Evolutionary conservation across 441 rosid species (phyloP).

Genomic region (Macaranga tanarius): DNA sequence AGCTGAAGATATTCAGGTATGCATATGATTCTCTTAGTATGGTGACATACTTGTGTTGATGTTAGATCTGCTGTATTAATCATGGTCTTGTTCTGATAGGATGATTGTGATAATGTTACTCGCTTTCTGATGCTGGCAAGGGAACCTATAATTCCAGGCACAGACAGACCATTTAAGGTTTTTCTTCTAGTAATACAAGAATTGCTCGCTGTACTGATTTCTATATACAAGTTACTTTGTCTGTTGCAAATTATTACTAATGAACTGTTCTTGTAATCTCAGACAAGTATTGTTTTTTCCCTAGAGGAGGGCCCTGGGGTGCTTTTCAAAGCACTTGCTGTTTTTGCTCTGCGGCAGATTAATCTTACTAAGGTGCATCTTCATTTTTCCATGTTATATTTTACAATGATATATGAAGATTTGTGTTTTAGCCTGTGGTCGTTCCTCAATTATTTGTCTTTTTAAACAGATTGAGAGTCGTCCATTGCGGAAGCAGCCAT

Average conservation of each 20-base stretch:
- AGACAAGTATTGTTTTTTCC: conserved; percentile 96
- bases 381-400: background rate
- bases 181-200: conserved; percentile 15
- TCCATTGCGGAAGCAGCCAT: conserved; percentile 70
- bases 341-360: conserved; percentile 84
- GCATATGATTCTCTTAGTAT: conserved; percentile 9
- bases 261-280: conserved; percentile 29
- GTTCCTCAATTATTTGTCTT: conserved; percentile 21
- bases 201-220: background rate
- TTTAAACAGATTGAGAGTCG: conserved; percentile 89
- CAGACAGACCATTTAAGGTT: conserved; percentile 85
- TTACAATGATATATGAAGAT: conserved; percentile 1
- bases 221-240: background rate
- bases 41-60: conserved; percentile 13
- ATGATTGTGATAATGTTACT: conserved; percentile 81
- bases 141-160: conserved; percentile 97
- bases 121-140: conserved; percentile 93
- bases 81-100: conserved; percentile 44
- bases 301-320: conserved; percentile 97
- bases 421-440: conserved; percentile 14
- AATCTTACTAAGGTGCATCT: conserved; percentile 80
- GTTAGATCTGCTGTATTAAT: conserved; percentile 19
- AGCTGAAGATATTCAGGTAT: conserved; percentile 93
- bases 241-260: conserved; percentile 1
- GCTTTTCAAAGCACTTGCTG: conserved; percentile 98